These are phyloP conservation scores for Trichophyton rubrum DNA, from an alignment of 2,329 filamentous ascomycete genomes.

Conservation along the genomic window DNA sequence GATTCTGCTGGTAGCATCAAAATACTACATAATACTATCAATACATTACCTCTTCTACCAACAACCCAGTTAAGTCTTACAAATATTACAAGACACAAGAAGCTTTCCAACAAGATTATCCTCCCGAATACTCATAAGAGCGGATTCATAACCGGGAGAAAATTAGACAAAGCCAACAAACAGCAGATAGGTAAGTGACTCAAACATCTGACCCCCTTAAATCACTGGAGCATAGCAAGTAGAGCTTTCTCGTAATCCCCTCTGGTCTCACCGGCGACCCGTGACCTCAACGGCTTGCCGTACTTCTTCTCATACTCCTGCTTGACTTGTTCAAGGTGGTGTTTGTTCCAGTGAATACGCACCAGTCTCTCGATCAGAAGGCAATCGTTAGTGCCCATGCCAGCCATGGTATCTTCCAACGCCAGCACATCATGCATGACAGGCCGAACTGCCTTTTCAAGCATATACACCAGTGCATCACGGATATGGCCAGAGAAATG, in stretches of 20 bases:
- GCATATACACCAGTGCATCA: constrained; percentile 64
- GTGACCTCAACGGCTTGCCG: constrained; percentile 50
- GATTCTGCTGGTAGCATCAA: too few species aligned
- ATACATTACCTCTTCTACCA: too few species aligned
- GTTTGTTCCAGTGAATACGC: constrained; percentile 68
- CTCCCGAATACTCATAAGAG: neutral
- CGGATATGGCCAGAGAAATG: constrained; percentile 92
- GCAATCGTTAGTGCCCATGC: constrained; percentile 73
- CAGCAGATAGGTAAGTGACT: neutral
- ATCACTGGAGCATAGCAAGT: constrained; percentile 48
- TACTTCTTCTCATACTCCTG: constrained; percentile 62
- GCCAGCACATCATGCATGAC: constrained; percentile 70
- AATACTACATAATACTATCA: too few species aligned
- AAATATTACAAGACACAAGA: too few species aligned
- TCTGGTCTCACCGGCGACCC: constrained; percentile 72
- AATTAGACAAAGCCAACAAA: neutral
- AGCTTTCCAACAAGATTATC: neutral
- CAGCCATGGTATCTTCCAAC: constrained; percentile 79
- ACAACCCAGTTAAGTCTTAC: too few species aligned
- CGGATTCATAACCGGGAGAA: neutral
- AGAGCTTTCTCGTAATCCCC: constrained; percentile 69
- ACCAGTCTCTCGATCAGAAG: constrained; percentile 67
- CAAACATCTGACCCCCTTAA: neutral
- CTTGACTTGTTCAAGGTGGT: constrained; percentile 64
- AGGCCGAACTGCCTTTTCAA: constrained; percentile 65